Conservation (phyloP, 371 early-diverging fungal species). For the Phascolomyces articulosus region DNA sequence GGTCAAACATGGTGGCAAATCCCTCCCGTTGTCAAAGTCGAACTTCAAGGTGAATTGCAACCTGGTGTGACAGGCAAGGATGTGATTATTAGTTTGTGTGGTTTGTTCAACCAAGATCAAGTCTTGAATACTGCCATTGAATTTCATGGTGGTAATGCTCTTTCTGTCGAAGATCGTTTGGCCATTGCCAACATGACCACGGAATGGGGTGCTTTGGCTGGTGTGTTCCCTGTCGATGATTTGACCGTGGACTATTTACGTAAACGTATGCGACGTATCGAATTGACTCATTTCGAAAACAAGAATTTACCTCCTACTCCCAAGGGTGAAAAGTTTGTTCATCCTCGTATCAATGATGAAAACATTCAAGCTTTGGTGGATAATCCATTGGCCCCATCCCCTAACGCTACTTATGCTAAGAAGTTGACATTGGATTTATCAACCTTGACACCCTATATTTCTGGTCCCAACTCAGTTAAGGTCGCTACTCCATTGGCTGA, state of each 20-base stretch:
- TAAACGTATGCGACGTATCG: constrained; percentile 64
- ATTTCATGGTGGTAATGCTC: constrained; percentile 76
- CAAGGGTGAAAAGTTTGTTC: constrained; percentile 49
- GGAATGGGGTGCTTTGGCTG: constrained; percentile 98
- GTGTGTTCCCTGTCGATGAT: constrained; percentile 92
- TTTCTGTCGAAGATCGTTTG: constrained; percentile 89
- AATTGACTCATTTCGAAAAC: constrained; percentile 55
- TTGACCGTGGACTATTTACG: constrained; percentile 73
- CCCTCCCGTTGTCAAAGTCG: constrained; percentile 90
- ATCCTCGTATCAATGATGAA: constrained; percentile 75
- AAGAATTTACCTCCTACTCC: constrained; percentile 45
- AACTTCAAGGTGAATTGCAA: constrained; percentile 73
- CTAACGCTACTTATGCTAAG: constrained; percentile 82
- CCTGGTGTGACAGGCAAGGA: constrained; percentile 94
- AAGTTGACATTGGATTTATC: constrained; percentile 85
- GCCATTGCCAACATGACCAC: constrained; percentile 98
- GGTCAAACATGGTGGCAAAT: constrained; percentile 98
- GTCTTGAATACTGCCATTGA: constrained; percentile 95
- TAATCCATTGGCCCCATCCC: constrained; percentile 62
- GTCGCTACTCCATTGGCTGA: constrained; percentile 77
- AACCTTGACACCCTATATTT: constrained; percentile 85
- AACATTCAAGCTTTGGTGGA: constrained; percentile 59
- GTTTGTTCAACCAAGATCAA: constrained; percentile 83
- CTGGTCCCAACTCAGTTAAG: constrained; percentile 96
- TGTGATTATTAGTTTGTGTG: constrained; percentile 92